These are phyloP conservation scores for Cercophora scortea DNA, from an alignment of 495 filamentous ascomycete species.

Conservation along the genomic window DNA sequence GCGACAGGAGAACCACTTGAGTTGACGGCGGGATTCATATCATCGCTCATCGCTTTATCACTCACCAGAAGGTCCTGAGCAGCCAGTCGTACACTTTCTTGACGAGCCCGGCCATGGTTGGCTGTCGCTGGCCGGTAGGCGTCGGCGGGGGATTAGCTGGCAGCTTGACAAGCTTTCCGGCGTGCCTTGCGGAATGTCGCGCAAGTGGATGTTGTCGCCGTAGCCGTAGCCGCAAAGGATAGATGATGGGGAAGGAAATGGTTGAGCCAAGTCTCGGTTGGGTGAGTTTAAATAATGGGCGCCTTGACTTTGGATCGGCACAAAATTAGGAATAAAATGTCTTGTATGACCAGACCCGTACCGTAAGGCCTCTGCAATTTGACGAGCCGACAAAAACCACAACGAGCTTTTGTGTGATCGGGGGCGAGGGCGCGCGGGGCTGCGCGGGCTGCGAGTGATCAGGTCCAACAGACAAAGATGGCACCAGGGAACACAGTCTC, in stretches of 20 bases:
- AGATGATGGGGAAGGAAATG: background rate
- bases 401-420: conserved; percentile 17
- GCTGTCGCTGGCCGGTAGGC: background rate
- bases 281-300: conserved; percentile 30
- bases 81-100: conserved; percentile 97
- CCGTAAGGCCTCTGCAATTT: conserved; percentile 15
- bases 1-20: background rate
- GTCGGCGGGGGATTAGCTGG: conserved; percentile 4
- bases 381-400: conserved; percentile 18
- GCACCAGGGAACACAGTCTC: conserved; percentile 20
- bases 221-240: background rate
- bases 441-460: conserved; percentile 14
- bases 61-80: conserved; percentile 95
- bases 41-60: conserved; percentile 15
- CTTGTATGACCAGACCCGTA: conserved; percentile 31
- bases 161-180: conserved; percentile 12
- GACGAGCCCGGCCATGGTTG: conserved; percentile 47
- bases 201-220: conserved; percentile 3
- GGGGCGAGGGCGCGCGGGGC: conserved; percentile 17
- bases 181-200: conserved; percentile 6
- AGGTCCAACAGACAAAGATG: conserved; percentile 18
- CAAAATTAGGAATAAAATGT: conserved; percentile 39
- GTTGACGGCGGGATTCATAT: too few relatives aligned
- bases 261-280: conserved; percentile 11
- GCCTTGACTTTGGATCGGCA: conserved; percentile 24